These are phyloP conservation scores for Laguncularia racemosa DNA, from an alignment of 345 rosid genomes.

Conservation along the genomic window DNA sequence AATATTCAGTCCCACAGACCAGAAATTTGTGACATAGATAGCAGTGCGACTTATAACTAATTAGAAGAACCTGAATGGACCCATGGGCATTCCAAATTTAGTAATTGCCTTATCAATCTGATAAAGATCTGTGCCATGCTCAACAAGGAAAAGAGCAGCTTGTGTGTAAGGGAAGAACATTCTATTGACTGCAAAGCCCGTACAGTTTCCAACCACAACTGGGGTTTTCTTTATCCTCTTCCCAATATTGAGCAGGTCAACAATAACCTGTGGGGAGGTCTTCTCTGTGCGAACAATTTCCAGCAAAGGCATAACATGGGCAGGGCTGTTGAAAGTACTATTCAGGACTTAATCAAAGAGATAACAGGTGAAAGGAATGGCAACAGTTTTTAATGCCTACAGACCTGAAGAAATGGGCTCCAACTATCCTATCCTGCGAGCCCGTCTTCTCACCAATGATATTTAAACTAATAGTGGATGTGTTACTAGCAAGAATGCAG, in stretches of 20 bases:
- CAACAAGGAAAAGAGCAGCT: constrained; percentile 18
- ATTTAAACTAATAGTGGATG: constrained; percentile 42
- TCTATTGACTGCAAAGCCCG: constrained; percentile 20
- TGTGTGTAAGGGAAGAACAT: constrained; percentile 21
- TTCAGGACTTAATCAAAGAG: background rate
- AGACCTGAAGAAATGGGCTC: constrained; percentile 25
- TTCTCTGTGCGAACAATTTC: constrained; percentile 20
- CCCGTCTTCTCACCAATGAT: constrained; percentile 30
- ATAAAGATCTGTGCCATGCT: constrained; percentile 20
- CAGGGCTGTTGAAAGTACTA: constrained; percentile 16
- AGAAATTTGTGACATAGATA: background rate
- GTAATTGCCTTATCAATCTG: constrained; percentile 14
- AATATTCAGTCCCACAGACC: constrained; percentile 2
- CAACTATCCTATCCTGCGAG: constrained; percentile 23
- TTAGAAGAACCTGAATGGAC: constrained; percentile 23
- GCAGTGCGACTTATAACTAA: background rate
- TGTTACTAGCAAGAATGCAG: constrained; percentile 54
- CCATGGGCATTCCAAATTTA: constrained; percentile 28
- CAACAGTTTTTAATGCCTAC: background rate
- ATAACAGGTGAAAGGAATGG: background rate
- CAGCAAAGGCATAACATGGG: constrained; percentile 19
- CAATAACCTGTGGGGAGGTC: constrained; percentile 20
- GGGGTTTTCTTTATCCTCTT: constrained; percentile 26
- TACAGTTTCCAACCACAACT: constrained; percentile 23
- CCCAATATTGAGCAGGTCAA: constrained; percentile 18